Evolutionary conservation across 164 flowering plant genomes (phyloP).

Genomic region (Aristolochia fimbriata): DNA sequence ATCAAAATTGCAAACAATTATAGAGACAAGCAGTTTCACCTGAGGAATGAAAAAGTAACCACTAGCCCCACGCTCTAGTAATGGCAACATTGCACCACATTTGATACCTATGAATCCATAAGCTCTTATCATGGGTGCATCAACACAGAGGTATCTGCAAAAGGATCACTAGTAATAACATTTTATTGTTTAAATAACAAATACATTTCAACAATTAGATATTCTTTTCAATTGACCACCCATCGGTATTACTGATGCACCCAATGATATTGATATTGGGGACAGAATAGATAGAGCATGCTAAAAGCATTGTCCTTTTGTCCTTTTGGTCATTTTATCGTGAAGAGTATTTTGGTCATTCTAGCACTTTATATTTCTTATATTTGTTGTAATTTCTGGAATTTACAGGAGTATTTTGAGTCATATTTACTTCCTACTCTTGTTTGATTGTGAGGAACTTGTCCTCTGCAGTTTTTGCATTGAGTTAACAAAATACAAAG

Average conservation of each 20-base stretch:
- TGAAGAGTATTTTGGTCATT: no score
- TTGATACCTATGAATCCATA: conserved; percentile 61
- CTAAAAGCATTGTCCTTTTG: not conserved
- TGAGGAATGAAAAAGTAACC: conserved; percentile 70
- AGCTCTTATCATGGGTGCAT: conserved; percentile 42
- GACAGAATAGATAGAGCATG: not conserved
- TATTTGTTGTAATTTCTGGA: no score
- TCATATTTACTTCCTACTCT: no score
- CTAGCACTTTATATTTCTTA: no score
- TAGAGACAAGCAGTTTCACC: conserved; percentile 24
- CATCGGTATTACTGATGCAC: not conserved
- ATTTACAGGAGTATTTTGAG: no score
- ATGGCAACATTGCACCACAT: conserved; percentile 24
- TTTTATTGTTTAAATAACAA: not conserved
- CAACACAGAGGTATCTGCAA: conserved; percentile 63
- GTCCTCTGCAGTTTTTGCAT: no score
- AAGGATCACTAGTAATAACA: conserved; percentile 10
- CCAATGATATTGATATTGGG: not conserved
- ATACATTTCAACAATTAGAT: conserved; percentile 3
- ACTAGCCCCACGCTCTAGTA: conserved; percentile 37
- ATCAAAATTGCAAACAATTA: not conserved
- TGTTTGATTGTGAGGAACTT: no score
- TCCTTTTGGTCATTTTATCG: not conserved
- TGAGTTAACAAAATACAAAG: no score
- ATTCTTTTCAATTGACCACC: not conserved